phyloP scores from a whole-genome alignment of 106 monocot species.

The Narthecium ossifragum region DNA sequence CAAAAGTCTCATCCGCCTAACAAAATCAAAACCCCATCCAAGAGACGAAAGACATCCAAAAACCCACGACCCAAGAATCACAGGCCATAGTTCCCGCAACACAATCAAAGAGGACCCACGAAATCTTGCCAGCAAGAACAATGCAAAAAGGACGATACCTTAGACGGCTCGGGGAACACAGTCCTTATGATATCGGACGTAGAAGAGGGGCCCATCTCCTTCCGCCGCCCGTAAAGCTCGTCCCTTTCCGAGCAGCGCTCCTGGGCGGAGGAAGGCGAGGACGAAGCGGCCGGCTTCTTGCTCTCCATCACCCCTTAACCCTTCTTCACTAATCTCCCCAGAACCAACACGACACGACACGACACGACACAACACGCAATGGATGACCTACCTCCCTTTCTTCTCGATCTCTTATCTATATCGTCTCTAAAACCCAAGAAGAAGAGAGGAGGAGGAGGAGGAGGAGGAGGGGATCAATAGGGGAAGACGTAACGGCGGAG shows the following conservation, averaged over 20 bases:
- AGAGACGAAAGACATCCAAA: not conserved
- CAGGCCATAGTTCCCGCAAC: not conserved
- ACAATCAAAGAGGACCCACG: not conserved
- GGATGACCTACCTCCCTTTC: not conserved
- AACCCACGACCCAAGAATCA: not conserved
- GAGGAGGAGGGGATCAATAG: too few relatives aligned
- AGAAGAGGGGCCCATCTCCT: too few relatives aligned
- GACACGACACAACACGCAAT: too few relatives aligned
- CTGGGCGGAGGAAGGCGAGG: not conserved
- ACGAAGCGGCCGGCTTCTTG: constrained; percentile 16
- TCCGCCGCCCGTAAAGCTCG: constrained; percentile 4
- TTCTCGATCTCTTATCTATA: too few relatives aligned
- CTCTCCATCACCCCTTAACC: too few relatives aligned
- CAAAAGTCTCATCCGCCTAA: not conserved
- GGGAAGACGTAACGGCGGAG: too few relatives aligned
- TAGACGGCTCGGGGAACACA: not conserved
- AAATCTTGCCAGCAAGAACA: too few relatives aligned
- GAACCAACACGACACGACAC: too few relatives aligned
- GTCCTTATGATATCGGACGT: constrained; percentile 5
- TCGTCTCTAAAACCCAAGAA: too few relatives aligned
- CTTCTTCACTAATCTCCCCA: not conserved
- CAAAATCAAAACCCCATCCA: not conserved
- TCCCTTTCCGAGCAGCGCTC: too few relatives aligned
- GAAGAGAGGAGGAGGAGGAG: too few relatives aligned
- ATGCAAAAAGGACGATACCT: not conserved